Percentiles rank a stretch among this genome's conserved stretches.
phyloP scores from a whole-genome alignment of 495 filamentous ascomycete species.

The Talaromyces stipitatus region DNA sequence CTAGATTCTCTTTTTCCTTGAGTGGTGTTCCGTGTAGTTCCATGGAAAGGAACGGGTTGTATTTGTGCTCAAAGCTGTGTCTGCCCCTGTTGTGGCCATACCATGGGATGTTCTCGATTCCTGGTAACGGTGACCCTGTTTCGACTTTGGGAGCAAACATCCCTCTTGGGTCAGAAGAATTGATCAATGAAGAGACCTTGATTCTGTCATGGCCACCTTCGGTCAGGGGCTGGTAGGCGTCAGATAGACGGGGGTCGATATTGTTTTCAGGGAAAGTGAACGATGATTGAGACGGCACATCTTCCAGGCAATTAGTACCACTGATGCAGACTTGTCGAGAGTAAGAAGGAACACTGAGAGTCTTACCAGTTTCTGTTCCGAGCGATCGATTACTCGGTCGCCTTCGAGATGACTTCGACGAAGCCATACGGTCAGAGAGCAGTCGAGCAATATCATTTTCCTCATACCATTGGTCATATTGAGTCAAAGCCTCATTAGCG shows the following conservation, averaged over 20 bases:
- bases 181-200: not conserved
- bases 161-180: not conserved
- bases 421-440: slow-evolving; percentile 60
- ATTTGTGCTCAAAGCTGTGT: not conserved
- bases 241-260: slow-evolving; percentile 29
- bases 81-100: not conserved
- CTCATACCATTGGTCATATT: slow-evolving; percentile 66
- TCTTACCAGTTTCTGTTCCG: not conserved
- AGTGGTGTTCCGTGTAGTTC: not conserved
- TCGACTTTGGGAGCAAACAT: not conserved
- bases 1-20: not conserved
- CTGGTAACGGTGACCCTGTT: not conserved
- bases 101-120: not conserved
- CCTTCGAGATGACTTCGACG: slow-evolving; percentile 10
- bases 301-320: not conserved
- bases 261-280: not conserved
- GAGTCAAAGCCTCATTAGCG: slow-evolving; percentile 40
- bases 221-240: not conserved
- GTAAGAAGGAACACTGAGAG: not conserved
- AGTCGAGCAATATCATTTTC: slow-evolving; percentile 54
- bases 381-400: not conserved
- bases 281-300: not conserved
- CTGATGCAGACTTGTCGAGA: not conserved
- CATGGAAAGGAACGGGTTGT: not conserved
- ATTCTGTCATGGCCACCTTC: slow-evolving; percentile 7